These are phyloP conservation scores for Funneliformis mosseae DNA, from an alignment of 192 early-diverging fungal species.

Conservation along the genomic window DNA sequence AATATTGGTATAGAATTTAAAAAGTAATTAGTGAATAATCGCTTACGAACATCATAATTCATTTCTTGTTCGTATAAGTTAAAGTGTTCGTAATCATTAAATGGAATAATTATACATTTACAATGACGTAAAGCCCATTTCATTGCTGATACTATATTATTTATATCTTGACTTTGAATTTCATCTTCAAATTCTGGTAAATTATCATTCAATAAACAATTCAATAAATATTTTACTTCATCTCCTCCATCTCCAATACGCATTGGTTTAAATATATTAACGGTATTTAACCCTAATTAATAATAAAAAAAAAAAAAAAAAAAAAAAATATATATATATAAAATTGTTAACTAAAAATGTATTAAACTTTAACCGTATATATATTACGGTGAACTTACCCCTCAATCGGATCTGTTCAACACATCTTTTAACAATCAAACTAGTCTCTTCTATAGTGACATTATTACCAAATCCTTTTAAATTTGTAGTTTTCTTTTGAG, in stretches of 20 bases:
- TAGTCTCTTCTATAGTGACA: slow-evolving; percentile 22
- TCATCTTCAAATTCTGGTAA: slow-evolving; percentile 25
- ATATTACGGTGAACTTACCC: neutral
- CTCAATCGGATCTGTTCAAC: slow-evolving; percentile 19
- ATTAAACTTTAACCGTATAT: too few species aligned
- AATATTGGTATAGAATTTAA: slow-evolving; percentile 16
- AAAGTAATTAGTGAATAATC: slow-evolving; percentile 21
- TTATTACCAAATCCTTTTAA: slow-evolving; percentile 4
- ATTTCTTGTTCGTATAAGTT: slow-evolving; percentile 20
- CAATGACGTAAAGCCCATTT: slow-evolving; percentile 33
- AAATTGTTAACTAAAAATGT: too few species aligned
- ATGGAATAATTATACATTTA: slow-evolving; percentile 17
- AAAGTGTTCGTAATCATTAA: slow-evolving; percentile 26
- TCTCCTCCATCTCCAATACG: slow-evolving; percentile 24
- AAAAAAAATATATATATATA: too few species aligned
- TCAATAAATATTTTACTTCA: slow-evolving; percentile 17
- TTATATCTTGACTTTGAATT: slow-evolving; percentile 16
- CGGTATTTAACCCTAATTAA: slow-evolving; percentile 14
- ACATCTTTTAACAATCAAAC: slow-evolving; percentile 29
- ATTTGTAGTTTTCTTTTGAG: neutral
- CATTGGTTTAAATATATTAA: slow-evolving; percentile 32
- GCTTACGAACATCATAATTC: neutral
- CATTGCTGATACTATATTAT: slow-evolving; percentile 30
- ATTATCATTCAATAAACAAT: slow-evolving; percentile 26
- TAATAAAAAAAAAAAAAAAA: neutral